Conservation (phyloP, 1,139 yeast genomes). For the Kluyveromyces sp. region DNA sequence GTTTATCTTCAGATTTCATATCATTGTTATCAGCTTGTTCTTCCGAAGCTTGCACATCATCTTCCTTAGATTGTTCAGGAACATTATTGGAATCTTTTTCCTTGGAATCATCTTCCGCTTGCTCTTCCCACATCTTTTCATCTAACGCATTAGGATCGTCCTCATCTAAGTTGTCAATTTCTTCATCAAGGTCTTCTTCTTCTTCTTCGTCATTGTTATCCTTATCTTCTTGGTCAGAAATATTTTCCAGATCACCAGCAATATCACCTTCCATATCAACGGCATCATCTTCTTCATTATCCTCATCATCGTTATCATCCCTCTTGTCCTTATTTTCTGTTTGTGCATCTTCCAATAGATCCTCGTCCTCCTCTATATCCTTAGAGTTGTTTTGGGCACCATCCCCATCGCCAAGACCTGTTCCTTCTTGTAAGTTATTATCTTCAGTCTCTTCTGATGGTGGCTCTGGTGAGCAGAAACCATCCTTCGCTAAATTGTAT, state of each 20-base stretch:
- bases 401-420: constrained; percentile 97
- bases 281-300: constrained; percentile 68
- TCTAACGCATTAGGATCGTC: constrained; percentile 92
- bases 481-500: constrained; percentile 62
- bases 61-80: constrained; percentile 50
- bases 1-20: constrained; percentile 1
- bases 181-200: constrained; percentile 74
- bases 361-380: constrained; percentile 90
- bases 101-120: constrained; percentile 64
- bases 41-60: constrained; percentile 54
- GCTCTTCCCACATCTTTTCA: constrained; percentile 98
- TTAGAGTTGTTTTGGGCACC: constrained; percentile 77
- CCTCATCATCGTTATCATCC: constrained; percentile 47
- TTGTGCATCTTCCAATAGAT: constrained; percentile 81
- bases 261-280: constrained; percentile 93
- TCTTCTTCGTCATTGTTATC: constrained; percentile 48
- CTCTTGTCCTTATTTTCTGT: constrained; percentile 67
- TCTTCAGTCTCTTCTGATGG: constrained; percentile 60
- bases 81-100: constrained; percentile 66
- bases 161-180: constrained; percentile 82
- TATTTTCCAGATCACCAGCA: constrained; percentile 87
- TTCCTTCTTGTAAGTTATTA: constrained; percentile 67
- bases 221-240: constrained; percentile 60
- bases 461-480: constrained; percentile 89
- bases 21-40: constrained; percentile 19